phyloP scores from a whole-genome alignment of 2,329 filamentous ascomycete genomes.

The Penicillium sp. region DNA sequence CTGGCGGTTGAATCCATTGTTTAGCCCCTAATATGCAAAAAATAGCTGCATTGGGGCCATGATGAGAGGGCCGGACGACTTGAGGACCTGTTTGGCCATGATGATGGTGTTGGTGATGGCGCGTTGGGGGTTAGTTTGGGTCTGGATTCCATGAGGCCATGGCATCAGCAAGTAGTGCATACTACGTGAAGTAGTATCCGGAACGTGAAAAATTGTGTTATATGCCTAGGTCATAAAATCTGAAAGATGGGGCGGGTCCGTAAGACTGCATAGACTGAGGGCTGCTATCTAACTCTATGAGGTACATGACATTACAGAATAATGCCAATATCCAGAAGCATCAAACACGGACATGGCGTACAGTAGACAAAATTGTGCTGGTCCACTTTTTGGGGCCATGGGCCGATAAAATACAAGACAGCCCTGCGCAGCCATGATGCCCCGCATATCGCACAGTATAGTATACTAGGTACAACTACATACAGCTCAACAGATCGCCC shows the following conservation, averaged over 20 bases:
- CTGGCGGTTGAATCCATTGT: background rate
- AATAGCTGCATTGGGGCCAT: background rate
- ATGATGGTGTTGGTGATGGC: background rate
- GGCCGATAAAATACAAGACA: background rate
- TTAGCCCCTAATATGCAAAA: background rate
- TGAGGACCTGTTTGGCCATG: background rate
- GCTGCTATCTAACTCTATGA: background rate
- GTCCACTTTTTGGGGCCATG: background rate
- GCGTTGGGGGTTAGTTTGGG: background rate
- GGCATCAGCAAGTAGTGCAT: background rate
- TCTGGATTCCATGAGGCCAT: background rate
- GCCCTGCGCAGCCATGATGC: background rate
- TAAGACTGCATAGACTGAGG: background rate
- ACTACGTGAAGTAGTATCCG: background rate
- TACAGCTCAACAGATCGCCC: background rate
- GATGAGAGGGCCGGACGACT: background rate
- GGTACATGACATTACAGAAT: background rate
- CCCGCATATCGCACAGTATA: background rate
- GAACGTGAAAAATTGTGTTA: background rate
- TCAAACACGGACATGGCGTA: background rate
- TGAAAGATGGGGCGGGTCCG: background rate
- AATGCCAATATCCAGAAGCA: background rate
- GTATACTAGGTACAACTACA: too few species aligned
- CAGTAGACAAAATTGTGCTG: background rate
- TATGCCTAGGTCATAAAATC: background rate